Percentiles rank a stretch among this genome's conserved stretches.
Evolutionary conservation across 257 asterid species (phyloP).

Genomic region (Capsicum rhomboideum): DNA sequence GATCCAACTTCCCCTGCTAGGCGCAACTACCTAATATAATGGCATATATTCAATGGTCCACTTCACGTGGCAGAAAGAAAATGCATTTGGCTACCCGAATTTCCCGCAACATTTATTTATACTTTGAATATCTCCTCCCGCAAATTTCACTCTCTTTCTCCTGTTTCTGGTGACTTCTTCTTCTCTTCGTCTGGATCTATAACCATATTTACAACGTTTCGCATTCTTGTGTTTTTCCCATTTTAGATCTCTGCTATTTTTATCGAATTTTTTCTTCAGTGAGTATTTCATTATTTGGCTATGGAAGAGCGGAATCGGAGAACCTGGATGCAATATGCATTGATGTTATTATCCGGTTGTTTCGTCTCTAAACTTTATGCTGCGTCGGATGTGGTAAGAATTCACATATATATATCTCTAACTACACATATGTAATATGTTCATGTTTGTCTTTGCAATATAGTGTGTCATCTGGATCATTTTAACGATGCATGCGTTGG

Average conservation of each 20-base stretch:
- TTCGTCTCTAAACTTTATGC: slow-evolving; percentile 60
- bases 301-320: slow-evolving; percentile 3
- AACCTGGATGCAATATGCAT: slow-evolving; percentile 34
- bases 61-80: slow-evolving; percentile 8
- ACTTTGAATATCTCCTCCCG: background rate
- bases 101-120: slow-evolving; percentile 24
- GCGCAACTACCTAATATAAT: too few species aligned
- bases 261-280: background rate
- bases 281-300: background rate
- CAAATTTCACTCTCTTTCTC: background rate
- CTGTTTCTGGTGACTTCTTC: background rate
- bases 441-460: background rate
- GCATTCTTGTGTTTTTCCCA: too few species aligned
- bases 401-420: too few species aligned
- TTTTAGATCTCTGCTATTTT: background rate
- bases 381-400: slow-evolving; percentile 65
- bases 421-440: too few species aligned
- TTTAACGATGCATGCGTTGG: background rate
- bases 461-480: background rate
- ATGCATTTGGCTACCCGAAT: slow-evolving; percentile 45
- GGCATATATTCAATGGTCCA: background rate
- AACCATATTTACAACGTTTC: background rate
- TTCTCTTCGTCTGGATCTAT: slow-evolving; percentile 23
- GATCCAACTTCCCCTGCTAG: slow-evolving; percentile 1
- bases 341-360: slow-evolving; percentile 45